phyloP scores from a whole-genome alignment of 208 protist genomes.

The Ichthyophonus hoferi region DNA sequence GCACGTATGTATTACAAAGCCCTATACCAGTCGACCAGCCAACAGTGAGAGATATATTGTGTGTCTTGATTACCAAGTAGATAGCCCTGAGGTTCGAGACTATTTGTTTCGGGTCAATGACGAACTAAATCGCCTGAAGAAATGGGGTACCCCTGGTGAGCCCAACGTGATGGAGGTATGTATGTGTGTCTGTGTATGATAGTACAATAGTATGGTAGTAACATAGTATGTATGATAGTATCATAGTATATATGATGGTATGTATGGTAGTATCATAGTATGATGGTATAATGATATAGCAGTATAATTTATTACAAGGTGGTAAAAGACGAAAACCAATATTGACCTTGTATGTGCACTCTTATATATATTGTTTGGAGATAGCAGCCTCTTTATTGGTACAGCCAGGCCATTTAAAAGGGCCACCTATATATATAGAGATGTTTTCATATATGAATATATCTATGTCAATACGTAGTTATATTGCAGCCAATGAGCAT shows the following conservation, averaged over 20 bases:
- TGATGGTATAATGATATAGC: too few relatives aligned
- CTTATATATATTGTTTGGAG: slow-evolving; percentile 1
- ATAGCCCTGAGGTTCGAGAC: background rate
- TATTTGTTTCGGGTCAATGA: background rate
- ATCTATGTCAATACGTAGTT: background rate
- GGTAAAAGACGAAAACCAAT: too few relatives aligned
- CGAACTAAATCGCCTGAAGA: background rate
- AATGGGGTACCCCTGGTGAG: background rate
- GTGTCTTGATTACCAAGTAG: background rate
- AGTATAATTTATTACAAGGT: too few relatives aligned
- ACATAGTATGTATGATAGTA: too few relatives aligned
- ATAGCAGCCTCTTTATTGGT: too few relatives aligned
- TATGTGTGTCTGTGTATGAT: too few relatives aligned
- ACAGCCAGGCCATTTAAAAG: background rate
- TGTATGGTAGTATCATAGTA: too few relatives aligned
- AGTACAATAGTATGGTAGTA: too few relatives aligned
- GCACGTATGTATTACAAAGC: slow-evolving; percentile 54
- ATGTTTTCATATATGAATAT: background rate
- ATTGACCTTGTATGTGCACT: background rate
- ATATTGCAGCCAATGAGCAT: too few relatives aligned
- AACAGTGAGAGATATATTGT: slow-evolving; percentile 56
- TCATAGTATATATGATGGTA: too few relatives aligned
- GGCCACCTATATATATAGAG: background rate
- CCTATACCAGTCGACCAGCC: slow-evolving; percentile 50
- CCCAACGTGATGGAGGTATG: background rate